These are phyloP conservation scores for Lagenaria siceraria DNA, from an alignment of 306 rosid species.

Conservation along the genomic window DNA sequence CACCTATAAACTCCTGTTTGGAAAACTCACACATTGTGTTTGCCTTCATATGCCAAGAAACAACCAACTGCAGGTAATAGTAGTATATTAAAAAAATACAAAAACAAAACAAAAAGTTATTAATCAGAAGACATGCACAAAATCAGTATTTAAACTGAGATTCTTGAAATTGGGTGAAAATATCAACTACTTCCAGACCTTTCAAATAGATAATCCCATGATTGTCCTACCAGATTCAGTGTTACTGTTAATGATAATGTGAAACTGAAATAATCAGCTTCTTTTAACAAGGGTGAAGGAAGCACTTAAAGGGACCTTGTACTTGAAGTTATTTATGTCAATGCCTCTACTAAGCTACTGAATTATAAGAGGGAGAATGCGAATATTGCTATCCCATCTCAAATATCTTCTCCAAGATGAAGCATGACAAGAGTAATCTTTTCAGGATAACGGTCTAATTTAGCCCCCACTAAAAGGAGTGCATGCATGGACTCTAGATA, in stretches of 20 bases:
- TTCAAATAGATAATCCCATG: neutral
- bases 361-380: neutral
- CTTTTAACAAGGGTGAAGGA: neutral
- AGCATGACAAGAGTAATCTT: neutral
- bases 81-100: neutral
- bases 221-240: neutral
- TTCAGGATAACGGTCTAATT: neutral
- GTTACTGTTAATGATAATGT: neutral
- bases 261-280: neutral
- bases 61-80: conserved; percentile 63
- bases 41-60: conserved; percentile 99
- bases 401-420: neutral
- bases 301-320: neutral
- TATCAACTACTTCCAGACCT: neutral
- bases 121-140: neutral
- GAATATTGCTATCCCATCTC: neutral
- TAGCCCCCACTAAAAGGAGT: neutral
- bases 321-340: neutral
- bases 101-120: neutral
- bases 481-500: neutral
- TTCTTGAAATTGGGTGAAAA: neutral
- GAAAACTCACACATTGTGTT: conserved; percentile 98
- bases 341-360: neutral
- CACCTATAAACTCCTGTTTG: conserved; percentile 81
- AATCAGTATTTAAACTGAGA: neutral